Percentiles rank a stretch among this genome's conserved stretches.
Evolutionary conservation across 2,329 filamentous ascomycete genomes (phyloP).

Genomic region (Diaporthe capsici): DNA sequence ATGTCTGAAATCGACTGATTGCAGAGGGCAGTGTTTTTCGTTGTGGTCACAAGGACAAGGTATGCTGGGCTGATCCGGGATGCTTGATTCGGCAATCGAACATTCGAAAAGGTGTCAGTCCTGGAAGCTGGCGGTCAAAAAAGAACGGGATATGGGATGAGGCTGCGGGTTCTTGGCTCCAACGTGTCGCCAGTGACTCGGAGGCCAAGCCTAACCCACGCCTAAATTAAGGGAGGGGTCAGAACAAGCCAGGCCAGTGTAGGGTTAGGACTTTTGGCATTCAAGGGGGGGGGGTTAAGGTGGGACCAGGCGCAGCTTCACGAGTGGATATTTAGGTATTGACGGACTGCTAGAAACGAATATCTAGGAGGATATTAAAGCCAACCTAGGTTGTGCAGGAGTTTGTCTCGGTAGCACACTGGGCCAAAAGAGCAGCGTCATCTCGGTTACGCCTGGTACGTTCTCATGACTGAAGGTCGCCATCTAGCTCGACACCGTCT

Average conservation of each 20-base stretch:
- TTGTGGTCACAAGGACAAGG: conserved; percentile 27
- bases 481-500: not conserved
- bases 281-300: not conserved
- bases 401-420: not conserved
- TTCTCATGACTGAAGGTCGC: conserved; percentile 11
- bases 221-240: not conserved
- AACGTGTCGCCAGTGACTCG: conserved; percentile 13
- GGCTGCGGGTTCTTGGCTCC: conserved; percentile 22
- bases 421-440: conserved; percentile 1
- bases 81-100: conserved; percentile 28
- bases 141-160: conserved; percentile 29
- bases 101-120: not conserved
- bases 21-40: not conserved
- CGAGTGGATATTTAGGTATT: not conserved
- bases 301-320: no score
- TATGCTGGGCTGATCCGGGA: not conserved
- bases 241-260: not conserved
- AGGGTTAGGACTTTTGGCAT: conserved; percentile 9
- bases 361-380: not conserved
- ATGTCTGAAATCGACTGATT: not conserved
- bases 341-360: not conserved
- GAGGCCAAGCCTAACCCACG: not conserved
- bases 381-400: not conserved
- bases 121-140: conserved; percentile 30
- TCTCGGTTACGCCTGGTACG: not conserved